Evolutionary conservation across 2,329 filamentous ascomycete genomes (phyloP).

Genomic region (Ceratocystis albifundus): DNA sequence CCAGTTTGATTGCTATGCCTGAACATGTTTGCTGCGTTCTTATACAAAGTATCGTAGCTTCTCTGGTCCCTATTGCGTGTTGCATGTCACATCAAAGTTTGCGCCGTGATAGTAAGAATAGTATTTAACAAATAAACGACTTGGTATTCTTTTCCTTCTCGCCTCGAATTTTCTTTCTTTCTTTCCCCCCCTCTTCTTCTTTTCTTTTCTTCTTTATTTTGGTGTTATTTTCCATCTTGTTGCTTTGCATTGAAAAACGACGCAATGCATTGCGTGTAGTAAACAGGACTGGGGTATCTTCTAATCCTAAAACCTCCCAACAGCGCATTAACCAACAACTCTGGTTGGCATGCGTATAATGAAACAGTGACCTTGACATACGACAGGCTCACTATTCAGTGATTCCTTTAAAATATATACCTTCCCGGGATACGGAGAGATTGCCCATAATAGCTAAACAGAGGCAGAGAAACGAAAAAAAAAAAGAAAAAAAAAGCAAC

Average conservation of each 20-base stretch:
- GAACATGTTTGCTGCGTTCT: too few species aligned
- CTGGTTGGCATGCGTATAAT: background rate
- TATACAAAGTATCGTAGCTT: too few species aligned
- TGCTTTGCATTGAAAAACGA: background rate
- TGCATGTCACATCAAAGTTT: too few species aligned
- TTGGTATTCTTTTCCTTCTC: constrained; percentile 4
- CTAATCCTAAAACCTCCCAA: constrained; percentile 1
- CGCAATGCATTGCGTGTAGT: background rate
- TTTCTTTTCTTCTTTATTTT: background rate
- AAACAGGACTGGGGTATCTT: background rate
- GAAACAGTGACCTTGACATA: background rate
- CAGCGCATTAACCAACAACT: background rate
- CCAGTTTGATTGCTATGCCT: too few species aligned
- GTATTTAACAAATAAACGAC: background rate
- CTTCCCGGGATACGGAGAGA: background rate
- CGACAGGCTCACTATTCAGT: background rate
- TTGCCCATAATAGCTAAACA: background rate
- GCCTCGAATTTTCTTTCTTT: background rate
- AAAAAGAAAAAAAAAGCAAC: background rate
- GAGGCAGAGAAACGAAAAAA: background rate
- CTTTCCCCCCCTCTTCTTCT: too few species aligned
- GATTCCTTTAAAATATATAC: background rate
- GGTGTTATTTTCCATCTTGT: constrained; percentile 5
- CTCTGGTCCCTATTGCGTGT: too few species aligned
- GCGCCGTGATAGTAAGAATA: background rate